A percentile compares a stretch with the other conserved stretches of the same genome.
Evolutionary conservation across 495 filamentous ascomycete species (phyloP).

Genomic region (Jackrogersella multiformis): DNA sequence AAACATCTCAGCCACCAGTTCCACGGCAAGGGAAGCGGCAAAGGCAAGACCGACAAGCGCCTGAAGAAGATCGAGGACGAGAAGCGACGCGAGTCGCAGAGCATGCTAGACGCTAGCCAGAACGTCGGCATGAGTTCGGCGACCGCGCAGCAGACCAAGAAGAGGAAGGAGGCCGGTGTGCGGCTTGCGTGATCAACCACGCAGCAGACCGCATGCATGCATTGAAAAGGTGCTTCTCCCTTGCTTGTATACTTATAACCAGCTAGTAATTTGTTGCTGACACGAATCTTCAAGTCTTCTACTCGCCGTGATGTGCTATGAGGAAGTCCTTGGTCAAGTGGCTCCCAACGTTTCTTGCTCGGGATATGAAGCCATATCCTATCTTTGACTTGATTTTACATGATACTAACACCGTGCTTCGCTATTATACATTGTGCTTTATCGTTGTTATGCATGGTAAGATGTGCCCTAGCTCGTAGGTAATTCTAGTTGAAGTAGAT

Average conservation of each 20-base stretch:
- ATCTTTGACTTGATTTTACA: not conserved
- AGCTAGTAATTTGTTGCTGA: constrained; percentile 41
- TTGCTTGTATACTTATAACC: constrained; percentile 36
- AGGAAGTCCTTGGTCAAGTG: constrained; percentile 6
- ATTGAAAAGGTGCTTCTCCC: constrained; percentile 46
- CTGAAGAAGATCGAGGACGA: constrained; percentile 98
- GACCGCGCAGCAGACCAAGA: constrained; percentile 78
- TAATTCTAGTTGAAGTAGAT: not conserved
- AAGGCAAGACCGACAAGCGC: constrained; percentile 96
- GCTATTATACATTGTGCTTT: not conserved
- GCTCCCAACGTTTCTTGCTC: not conserved
- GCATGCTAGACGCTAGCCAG: constrained; percentile 80
- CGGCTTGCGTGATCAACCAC: constrained; percentile 68
- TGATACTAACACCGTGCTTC: not conserved
- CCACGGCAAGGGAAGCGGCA: constrained; percentile 96
- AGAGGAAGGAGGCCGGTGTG: constrained; percentile 88
- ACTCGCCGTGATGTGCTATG: constrained; percentile 5
- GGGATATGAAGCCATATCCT: constrained; percentile 18
- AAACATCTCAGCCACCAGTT: constrained; percentile 91
- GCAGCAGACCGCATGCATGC: constrained; percentile 19
- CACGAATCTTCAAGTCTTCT: constrained; percentile 32
- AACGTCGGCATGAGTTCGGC: constrained; percentile 85
- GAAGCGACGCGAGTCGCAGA: constrained; percentile 84
- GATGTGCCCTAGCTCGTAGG: not conserved
- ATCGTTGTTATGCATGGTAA: not conserved